Base-by-base conservation (phyloP, 2,329 filamentous ascomycete genomes). In the Hysterium pulicare region DNA sequence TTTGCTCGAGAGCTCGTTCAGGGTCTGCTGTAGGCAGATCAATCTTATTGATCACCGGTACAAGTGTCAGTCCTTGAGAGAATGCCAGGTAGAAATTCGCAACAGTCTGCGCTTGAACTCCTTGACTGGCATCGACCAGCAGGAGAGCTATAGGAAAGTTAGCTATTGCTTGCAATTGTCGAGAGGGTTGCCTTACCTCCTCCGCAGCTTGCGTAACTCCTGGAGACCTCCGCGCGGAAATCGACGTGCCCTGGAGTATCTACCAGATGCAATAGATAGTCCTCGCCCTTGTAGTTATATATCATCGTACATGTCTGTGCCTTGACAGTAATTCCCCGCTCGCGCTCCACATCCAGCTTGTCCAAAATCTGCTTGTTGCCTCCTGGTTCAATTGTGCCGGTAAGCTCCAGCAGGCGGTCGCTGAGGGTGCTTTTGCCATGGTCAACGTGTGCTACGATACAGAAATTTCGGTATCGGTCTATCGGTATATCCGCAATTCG, bases 21-120 rank as follows among this genome's bases (percentile, higher is more conserved):
- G 90, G 78, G 59, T 98, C 93, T 5, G 93, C 89, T 9, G 90
- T 87, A 1, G 86, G 84, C 58, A 98, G 79, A 64, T 98, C 93
- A 41, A 98, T 86, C 74, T 98, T 98, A 74, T 98, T 98, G 58
- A 98, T 80, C 19, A 98, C 88, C 0, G 93, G 93, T 3, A 98
- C 82, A 48, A 98, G 78, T 17, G 83, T 78, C 39, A 98, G 72
- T 13, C 89, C 88, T 66, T 97, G 89, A 1, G 91, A 84, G 68
- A 98, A 98, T 6, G 93, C 93, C 19, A 97, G 81, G 64, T 97
- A 96, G 71, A 98, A 98, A 68, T 98, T 98, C 48, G 93, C 93
- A 7, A 98, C 93, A 0, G 93, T 98, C 73, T 98, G 93, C 4
- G 93, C 93, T 71, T 98, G 93, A 2, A 98, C 84, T 34, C 93